Base-by-base conservation (phyloP, 805 yeast genomes). In the Yarrowia keelungensis region DNA sequence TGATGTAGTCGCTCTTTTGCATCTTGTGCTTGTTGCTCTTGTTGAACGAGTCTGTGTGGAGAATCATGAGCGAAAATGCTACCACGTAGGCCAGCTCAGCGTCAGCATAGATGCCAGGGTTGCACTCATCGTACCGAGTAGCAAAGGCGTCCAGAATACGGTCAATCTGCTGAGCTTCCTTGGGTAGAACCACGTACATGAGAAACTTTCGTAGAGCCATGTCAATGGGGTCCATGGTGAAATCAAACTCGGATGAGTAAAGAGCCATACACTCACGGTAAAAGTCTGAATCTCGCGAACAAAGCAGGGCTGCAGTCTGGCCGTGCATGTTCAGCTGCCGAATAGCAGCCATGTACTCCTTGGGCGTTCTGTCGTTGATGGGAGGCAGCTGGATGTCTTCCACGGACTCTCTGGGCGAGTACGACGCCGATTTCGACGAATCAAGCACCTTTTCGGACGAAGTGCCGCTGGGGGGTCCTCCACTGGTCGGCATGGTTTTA, bases 91-190 rank as follows among this genome's bases (percentile, higher is more conserved):
- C 85, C 51, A 86, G 86, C 69, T 88, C 90, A 1, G 73, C 72
- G 16, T 76, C 74, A n/a, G 74, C 64, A 42, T 80, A 83, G 11
- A 81, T 65, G 9, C 74, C 74, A 0, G 80, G 79, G 70, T 85
- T 83, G 68, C 79, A 82, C 38, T 77, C 74, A 70, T 81, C 81
- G 75, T 86, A 90, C 32, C 83, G 81, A 38, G 74, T 74, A 10
- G 90, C 83, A 76, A 90, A 87, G 41, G 82, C 82, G 66, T 84
- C 85, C 49, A 90, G 77, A 3, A 88, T 82, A 58, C 92, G 79
- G 73, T 90, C 94, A 64, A 90, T 89, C 74, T 90, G 93, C 74
- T 89, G 94, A 0, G 91, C 80, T 73, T 90, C 95, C 70, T 81
- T 83, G 0, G 95, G 95, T 35, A 90, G 77, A 67, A 86, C 85